Evolutionary conservation across 164 flowering plant species (phyloP), one percentile per base, ranked within the genome.

Genomic region (Berberis thunbergii): DNA sequence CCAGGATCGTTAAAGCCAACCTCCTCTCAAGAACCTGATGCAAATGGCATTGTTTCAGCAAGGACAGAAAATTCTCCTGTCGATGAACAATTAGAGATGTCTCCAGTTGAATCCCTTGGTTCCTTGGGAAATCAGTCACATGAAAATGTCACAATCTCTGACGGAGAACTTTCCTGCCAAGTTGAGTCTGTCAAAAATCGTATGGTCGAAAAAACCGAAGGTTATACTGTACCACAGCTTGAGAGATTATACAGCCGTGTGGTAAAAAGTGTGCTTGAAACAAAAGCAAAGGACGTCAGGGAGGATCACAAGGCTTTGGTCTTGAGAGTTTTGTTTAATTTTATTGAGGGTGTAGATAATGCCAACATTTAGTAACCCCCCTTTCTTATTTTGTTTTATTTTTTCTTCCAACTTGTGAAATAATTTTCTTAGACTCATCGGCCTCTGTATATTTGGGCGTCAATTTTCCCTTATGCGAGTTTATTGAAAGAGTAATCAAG

Each of bases 231-330:
- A 59, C 97, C 99, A 4, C 90, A 86, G 78, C 88, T 95, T 45
- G 99, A 95, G 73, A 86, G 91, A 76, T 83, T 95, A 4, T 89
- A 95, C 75, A 73, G 90, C 0, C 77, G 85, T 4, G 59, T 91
- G 5, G 79, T 89, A 78, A 89, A 83, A 78, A 86, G 89, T 39
- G 81, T 80, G 4, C 75, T 89, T 41, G 87, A 78, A 62, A 69
- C 70, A 41, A 85, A 78, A 70, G 73, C 63, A 43, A 57, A 58
- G 56, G 74, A 54, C 52, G 60, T 4, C 4, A 70, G 42, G 52
- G 72, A 76, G 8, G 77, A 75, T 59, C 73, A 75, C 6, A 84
- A 79, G 79, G 55, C 70, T 60, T 70, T 82, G 62, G 74, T 83
- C 79, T 75, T 86, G 71, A 80, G 65, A 60, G 83, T 77, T 74